Percentiles rank a stretch among this genome's conserved stretches.
These are phyloP conservation scores for Pyrenula aspistea DNA, from an alignment of 495 filamentous ascomycete species.

Conservation along the genomic window DNA sequence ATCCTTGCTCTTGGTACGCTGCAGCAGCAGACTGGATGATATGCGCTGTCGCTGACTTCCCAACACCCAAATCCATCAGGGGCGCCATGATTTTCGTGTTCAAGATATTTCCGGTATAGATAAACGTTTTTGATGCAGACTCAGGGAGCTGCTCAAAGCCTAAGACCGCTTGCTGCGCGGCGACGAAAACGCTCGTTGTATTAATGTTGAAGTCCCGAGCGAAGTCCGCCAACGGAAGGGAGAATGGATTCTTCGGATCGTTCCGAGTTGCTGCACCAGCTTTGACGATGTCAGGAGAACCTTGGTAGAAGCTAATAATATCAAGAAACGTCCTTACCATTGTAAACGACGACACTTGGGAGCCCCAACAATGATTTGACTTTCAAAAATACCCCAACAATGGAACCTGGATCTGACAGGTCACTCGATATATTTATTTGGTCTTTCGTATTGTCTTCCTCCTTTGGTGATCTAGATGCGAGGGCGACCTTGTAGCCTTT, in stretches of 20 bases:
- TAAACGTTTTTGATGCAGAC: slow-evolving; percentile 27
- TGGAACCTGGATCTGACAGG: slow-evolving; percentile 23
- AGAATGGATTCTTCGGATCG: slow-evolving; percentile 18
- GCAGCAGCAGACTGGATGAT: slow-evolving; percentile 26
- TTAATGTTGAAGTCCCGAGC: slow-evolving; percentile 28
- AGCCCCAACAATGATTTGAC: slow-evolving; percentile 23
- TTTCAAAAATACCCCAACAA: slow-evolving; percentile 23
- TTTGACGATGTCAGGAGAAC: neutral
- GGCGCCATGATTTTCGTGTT: slow-evolving; percentile 18
- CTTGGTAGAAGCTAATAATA: neutral
- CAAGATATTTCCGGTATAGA: slow-evolving; percentile 36
- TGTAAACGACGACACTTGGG: slow-evolving; percentile 38
- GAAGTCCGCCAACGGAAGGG: slow-evolving; percentile 21
- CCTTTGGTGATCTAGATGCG: slow-evolving; percentile 20
- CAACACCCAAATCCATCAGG: slow-evolving; percentile 25
- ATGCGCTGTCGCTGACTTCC: slow-evolving; percentile 32
- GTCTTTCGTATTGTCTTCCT: slow-evolving; percentile 18
- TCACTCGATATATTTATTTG: slow-evolving; percentile 26
- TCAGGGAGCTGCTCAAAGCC: slow-evolving; percentile 24
- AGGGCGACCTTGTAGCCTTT: slow-evolving; percentile 35
- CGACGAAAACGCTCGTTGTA: slow-evolving; percentile 28
- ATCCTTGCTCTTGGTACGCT: slow-evolving; percentile 30
- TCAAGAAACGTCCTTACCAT: slow-evolving; percentile 19
- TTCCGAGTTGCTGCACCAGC: slow-evolving; percentile 2
- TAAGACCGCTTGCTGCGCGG: slow-evolving; percentile 28